A percentile compares a stretch with the other conserved stretches of the same genome.
Conservation (phyloP, 169 alveolate species). For the Plasmodium vivax region DNA sequence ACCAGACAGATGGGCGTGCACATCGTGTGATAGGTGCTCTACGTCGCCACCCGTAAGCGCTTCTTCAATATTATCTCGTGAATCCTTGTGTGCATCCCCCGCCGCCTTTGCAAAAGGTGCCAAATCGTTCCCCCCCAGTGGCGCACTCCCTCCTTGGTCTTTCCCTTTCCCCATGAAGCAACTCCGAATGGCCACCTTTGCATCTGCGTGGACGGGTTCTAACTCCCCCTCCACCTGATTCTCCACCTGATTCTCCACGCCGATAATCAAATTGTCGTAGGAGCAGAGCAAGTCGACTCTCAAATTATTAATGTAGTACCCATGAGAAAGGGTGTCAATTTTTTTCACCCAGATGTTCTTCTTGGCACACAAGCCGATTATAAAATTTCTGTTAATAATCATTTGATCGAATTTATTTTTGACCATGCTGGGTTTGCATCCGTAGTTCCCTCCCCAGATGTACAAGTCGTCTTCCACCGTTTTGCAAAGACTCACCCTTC, state of each 20-base stretch:
- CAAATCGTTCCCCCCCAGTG: neutral
- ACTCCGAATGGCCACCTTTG: neutral
- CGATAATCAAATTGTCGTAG: conserved; percentile 62
- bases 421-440: conserved; percentile 39
- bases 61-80: neutral
- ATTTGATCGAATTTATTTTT: conserved; percentile 52
- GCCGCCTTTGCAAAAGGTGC: neutral
- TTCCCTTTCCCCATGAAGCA: neutral
- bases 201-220: neutral
- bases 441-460: conserved; percentile 66
- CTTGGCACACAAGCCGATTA: conserved; percentile 33
- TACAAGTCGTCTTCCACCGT: conserved; percentile 36
- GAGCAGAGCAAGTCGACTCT: conserved; percentile 21
- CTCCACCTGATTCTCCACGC: conserved; percentile 21
- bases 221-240: neutral
- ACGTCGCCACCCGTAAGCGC: neutral
- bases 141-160: neutral
- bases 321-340: conserved; percentile 30
- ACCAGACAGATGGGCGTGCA: neutral
- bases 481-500: conserved; percentile 60
- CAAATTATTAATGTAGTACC: conserved; percentile 54
- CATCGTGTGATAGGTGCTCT: neutral
- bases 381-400: conserved; percentile 43
- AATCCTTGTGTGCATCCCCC: neutral
- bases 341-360: conserved; percentile 67